Evolutionary conservation across 2,329 filamentous ascomycete genomes (phyloP).

Genomic region (Pestalotiopsis sp.): DNA sequence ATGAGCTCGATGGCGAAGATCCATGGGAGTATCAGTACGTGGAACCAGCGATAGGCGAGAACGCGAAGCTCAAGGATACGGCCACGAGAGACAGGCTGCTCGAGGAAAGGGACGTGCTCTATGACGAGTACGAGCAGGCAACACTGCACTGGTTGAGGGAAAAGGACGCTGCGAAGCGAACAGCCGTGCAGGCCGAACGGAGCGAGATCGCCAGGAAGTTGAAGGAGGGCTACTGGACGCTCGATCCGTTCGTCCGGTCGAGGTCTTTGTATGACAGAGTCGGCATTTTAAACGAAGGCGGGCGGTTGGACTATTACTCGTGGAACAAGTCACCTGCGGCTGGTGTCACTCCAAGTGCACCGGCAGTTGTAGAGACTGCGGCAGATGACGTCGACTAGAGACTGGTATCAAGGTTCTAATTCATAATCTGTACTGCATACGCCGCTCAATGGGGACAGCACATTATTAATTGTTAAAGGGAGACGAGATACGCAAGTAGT

Average conservation of each 20-base stretch:
- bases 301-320: slow-evolving; percentile 72
- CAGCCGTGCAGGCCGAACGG: slow-evolving; percentile 57
- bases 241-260: slow-evolving; percentile 86
- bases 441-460: background rate
- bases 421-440: background rate
- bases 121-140: slow-evolving; percentile 71
- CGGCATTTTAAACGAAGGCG: slow-evolving; percentile 69
- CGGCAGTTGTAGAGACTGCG: slow-evolving; percentile 35
- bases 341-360: slow-evolving; percentile 21
- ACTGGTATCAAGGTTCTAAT: background rate
- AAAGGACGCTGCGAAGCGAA: slow-evolving; percentile 45
- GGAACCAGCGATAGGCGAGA: slow-evolving; percentile 77
- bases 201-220: slow-evolving; percentile 64
- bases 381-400: slow-evolving; percentile 48
- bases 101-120: slow-evolving; percentile 63
- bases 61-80: slow-evolving; percentile 70
- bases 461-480: background rate
- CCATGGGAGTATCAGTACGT: slow-evolving; percentile 82
- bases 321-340: slow-evolving; percentile 20
- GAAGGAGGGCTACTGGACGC: slow-evolving; percentile 78
- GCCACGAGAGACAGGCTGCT: slow-evolving; percentile 65
- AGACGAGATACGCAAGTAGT: background rate
- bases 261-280: slow-evolving; percentile 82
- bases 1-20: slow-evolving; percentile 84
- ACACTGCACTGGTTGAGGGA: slow-evolving; percentile 75